Evolutionary conservation across 1,284 basidiomycete species (phyloP).

Genomic region (Kwoniella shivajii): DNA sequence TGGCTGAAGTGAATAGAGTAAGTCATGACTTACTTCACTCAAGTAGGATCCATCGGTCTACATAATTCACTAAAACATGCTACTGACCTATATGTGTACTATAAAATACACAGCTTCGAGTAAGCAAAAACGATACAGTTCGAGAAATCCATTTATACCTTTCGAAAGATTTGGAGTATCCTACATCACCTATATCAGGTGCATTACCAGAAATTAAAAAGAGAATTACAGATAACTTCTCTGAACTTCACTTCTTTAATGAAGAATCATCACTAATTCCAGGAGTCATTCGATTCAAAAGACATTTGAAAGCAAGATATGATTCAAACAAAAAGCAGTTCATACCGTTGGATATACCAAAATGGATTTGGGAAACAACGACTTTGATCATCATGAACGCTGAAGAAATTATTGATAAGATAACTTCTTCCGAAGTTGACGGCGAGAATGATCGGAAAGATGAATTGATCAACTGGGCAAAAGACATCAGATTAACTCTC

Average conservation of each 20-base stretch:
- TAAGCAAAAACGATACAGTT: constrained; percentile 48
- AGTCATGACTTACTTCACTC: constrained; percentile 12
- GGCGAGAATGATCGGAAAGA: constrained; percentile 6
- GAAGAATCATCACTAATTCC: constrained; percentile 33
- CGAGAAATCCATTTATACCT: constrained; percentile 50
- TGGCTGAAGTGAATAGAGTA: constrained; percentile 42
- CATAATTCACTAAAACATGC: no score
- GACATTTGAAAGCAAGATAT: constrained; percentile 43
- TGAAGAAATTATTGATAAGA: constrained; percentile 45
- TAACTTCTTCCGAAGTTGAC: constrained; percentile 5
- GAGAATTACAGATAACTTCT: constrained; percentile 39
- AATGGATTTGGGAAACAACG: constrained; percentile 54
- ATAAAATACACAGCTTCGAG: constrained; percentile 34
- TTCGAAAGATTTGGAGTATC: constrained; percentile 40
- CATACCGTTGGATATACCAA: constrained; percentile 35
- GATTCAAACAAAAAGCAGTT: constrained; percentile 35
- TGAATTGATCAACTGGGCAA: constrained; percentile 35
- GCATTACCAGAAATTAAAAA: constrained; percentile 43
- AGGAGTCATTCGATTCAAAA: constrained; percentile 47
- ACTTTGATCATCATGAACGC: constrained; percentile 43
- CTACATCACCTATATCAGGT: constrained; percentile 43
- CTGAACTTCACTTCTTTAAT: constrained; percentile 29
- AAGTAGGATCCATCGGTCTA: no score
- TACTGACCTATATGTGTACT: no score
- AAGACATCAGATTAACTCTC: constrained; percentile 33